A percentile compares a stretch with the other conserved stretches of the same genome.
Conservation (phyloP, 176 grass and related monocot species). For the Oryza officinalis region DNA sequence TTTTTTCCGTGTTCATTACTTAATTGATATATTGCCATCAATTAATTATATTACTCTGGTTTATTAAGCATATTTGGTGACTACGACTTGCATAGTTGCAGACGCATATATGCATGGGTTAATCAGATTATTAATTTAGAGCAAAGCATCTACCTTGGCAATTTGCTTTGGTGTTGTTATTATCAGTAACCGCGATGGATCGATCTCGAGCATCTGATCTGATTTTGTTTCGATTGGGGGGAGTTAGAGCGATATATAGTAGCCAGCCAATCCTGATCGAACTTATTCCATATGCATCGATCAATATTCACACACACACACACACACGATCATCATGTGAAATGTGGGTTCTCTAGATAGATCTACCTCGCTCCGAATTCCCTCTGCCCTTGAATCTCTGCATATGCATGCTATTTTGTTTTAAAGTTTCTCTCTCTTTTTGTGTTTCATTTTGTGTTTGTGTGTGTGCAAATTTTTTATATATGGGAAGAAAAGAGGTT, state of each 20-base stretch:
- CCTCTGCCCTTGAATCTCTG: neutral
- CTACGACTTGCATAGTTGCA: neutral
- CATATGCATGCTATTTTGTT: neutral
- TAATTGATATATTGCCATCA: neutral
- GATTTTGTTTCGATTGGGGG: neutral
- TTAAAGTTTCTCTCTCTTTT: too few relatives aligned
- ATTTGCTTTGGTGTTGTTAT: neutral
- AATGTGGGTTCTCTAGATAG: neutral
- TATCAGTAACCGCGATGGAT: neutral
- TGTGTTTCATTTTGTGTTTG: neutral
- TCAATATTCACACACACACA: too few relatives aligned
- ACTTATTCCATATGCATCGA: neutral
- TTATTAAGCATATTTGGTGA: neutral
- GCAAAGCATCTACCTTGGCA: neutral
- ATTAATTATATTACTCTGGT: neutral
- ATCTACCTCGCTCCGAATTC: neutral
- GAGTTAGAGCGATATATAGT: neutral
- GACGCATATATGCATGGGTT: neutral
- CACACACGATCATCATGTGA: slow-evolving; percentile 5
- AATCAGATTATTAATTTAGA: neutral
- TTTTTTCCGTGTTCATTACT: neutral
- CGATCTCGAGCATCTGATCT: neutral
- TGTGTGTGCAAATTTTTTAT: neutral
- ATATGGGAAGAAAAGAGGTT: neutral
- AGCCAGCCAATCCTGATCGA: neutral